These are phyloP conservation scores for Cryptococcus sp. DNA, from an alignment of 1,284 basidiomycete genomes.

Conservation along the genomic window DNA sequence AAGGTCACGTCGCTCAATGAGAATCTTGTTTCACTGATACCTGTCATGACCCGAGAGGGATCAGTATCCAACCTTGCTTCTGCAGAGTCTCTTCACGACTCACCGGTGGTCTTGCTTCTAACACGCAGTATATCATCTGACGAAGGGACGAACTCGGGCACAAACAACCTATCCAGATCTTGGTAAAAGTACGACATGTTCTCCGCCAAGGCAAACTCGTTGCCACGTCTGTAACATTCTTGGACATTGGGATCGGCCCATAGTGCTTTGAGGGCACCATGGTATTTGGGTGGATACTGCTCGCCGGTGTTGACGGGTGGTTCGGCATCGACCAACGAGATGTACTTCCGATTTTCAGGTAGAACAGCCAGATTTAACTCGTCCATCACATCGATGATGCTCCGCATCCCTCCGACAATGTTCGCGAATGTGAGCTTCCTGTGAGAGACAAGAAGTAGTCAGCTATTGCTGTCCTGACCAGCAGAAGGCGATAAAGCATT, in stretches of 20 bases:
- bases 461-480: not conserved
- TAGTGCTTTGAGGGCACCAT: slow-evolving; percentile 64
- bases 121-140: slow-evolving; percentile 82
- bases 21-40: slow-evolving; percentile 92
- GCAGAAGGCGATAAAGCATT: not conserved
- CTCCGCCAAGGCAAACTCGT: slow-evolving; percentile 35
- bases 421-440: slow-evolving; percentile 91
- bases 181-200: slow-evolving; percentile 64
- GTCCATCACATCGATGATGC: slow-evolving; percentile 82
- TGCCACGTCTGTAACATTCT: slow-evolving; percentile 59
- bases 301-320: slow-evolving; percentile 76
- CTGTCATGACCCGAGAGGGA: slow-evolving; percentile 58
- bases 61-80: slow-evolving; percentile 5
- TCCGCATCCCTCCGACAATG: slow-evolving; percentile 78
- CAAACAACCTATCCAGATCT: slow-evolving; percentile 77
- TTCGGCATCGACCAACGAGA: slow-evolving; percentile 69
- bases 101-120: slow-evolving; percentile 68
- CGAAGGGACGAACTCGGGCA: slow-evolving; percentile 67
- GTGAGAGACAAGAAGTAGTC: slow-evolving; percentile 9
- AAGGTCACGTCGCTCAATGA: slow-evolving; percentile 52
- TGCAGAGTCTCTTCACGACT: not conserved
- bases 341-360: slow-evolving; percentile 59
- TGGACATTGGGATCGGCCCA: slow-evolving; percentile 80
- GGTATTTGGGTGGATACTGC: slow-evolving; percentile 40
- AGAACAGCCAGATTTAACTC: slow-evolving; percentile 76